These are phyloP conservation scores for Rhodamnia rubescens DNA, from an alignment of 345 rosid genomes.

Conservation along the genomic window DNA sequence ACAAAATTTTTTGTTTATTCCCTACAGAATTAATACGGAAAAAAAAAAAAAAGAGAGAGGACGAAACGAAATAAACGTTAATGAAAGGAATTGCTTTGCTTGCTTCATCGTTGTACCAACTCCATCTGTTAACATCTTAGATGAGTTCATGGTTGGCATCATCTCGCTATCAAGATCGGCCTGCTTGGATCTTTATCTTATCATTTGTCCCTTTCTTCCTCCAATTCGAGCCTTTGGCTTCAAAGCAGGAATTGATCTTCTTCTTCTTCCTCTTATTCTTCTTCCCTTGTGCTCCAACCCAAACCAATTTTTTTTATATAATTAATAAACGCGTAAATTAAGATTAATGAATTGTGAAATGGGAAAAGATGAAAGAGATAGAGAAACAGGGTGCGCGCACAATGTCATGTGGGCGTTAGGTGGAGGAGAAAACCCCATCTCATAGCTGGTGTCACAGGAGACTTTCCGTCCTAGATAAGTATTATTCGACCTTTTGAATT, in stretches of 20 bases:
- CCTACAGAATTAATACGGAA: not conserved
- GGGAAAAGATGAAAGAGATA: too few species aligned
- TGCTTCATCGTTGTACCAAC: conserved; percentile 23
- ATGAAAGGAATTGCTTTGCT: not conserved
- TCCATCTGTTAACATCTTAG: conserved; percentile 15
- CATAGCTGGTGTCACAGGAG: not conserved
- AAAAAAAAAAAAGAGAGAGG: not conserved
- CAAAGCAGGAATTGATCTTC: not conserved
- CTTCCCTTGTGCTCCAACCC: not conserved
- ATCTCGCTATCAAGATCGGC: conserved; percentile 4
- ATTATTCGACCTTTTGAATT: not conserved
- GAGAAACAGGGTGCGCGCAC: not conserved
- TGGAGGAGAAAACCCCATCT: not conserved
- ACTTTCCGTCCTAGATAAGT: not conserved
- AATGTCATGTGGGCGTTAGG: conserved; percentile 3
- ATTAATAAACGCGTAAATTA: not conserved
- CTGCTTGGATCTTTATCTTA: not conserved
- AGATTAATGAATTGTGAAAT: not conserved
- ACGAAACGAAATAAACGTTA: not conserved
- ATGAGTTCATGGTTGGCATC: conserved; percentile 41
- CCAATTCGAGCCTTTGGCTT: conserved; percentile 16
- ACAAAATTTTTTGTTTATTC: not conserved
- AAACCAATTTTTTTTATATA: not conserved
- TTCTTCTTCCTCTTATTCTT: too few species aligned
- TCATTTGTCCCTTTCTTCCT: conserved; percentile 23